Evolutionary conservation across 305 asterid genomes (phyloP).

Genomic region (Rubia peregrina): DNA sequence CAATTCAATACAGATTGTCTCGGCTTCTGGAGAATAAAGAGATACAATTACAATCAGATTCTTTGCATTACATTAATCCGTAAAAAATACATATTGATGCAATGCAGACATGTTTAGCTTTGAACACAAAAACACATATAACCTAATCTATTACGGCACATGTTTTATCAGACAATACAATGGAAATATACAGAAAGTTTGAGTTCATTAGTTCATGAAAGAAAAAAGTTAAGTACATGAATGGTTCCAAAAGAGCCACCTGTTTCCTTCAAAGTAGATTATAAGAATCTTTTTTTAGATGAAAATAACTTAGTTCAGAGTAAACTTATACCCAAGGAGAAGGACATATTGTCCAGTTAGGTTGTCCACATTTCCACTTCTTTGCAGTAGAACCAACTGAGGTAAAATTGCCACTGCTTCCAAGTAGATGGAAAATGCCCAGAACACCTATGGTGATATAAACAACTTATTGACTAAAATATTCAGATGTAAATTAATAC

Average conservation of each 20-base stretch:
- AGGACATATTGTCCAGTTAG: conserved; percentile 88
- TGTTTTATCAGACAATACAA: not conserved
- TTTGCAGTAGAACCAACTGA: conserved; percentile 86
- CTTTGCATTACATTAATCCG: not conserved
- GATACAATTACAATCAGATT: not conserved
- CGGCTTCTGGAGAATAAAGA: not conserved
- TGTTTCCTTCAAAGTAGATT: not conserved
- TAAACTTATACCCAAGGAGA: conserved; percentile 74
- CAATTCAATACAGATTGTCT: not conserved
- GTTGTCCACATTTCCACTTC: conserved; percentile 95
- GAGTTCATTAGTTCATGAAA: not conserved
- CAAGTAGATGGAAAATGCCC: conserved; percentile 94
- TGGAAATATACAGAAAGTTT: not conserved
- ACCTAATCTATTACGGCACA: not conserved
- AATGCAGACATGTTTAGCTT: not conserved
- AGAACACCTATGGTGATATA: conserved; percentile 46
- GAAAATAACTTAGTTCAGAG: not conserved
- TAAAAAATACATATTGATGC: not conserved
- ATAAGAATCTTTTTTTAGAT: not conserved
- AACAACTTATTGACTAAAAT: conserved; percentile 6
- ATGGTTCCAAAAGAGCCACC: not conserved
- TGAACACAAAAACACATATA: not conserved
- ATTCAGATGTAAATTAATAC: not conserved
- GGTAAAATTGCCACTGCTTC: conserved; percentile 96
- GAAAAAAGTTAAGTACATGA: not conserved